These are phyloP conservation scores for Tricholoma sp. DNA, from an alignment of 768 basidiomycete species.

Conservation along the genomic window DNA sequence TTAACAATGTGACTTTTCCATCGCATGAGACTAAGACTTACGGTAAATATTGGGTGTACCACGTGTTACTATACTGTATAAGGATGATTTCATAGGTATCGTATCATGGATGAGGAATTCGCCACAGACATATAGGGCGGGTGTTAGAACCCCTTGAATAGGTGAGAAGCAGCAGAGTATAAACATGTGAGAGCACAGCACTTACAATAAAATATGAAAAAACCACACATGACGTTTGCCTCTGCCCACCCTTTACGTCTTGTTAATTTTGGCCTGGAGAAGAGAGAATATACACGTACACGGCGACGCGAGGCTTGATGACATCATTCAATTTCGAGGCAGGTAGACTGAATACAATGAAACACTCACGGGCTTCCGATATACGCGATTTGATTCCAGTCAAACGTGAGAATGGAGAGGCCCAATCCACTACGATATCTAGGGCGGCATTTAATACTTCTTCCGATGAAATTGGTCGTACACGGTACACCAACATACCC, in stretches of 20 bases:
- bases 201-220: slow-evolving; percentile 63
- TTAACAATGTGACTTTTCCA: slow-evolving; percentile 5
- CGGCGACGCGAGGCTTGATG: slow-evolving; percentile 39
- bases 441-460: neutral
- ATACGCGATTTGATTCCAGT: slow-evolving; percentile 67
- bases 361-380: slow-evolving; percentile 55
- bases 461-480: neutral
- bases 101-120: neutral
- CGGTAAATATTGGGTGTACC: slow-evolving; percentile 58
- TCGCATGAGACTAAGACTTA: slow-evolving; percentile 27
- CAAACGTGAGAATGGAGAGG: slow-evolving; percentile 50
- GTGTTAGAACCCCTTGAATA: slow-evolving; percentile 41
- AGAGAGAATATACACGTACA: slow-evolving; percentile 25
- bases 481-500: slow-evolving; percentile 31
- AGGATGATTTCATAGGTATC: slow-evolving; percentile 11
- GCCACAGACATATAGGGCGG: slow-evolving; percentile 38
- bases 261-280: slow-evolving; percentile 9
- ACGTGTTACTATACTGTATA: slow-evolving; percentile 45
- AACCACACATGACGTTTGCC: slow-evolving; percentile 60
- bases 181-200: neutral
- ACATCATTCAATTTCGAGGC: neutral
- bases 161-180: slow-evolving; percentile 1
- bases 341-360: neutral
- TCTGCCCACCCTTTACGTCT: slow-evolving; percentile 61
- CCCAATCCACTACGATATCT: slow-evolving; percentile 44